A percentile compares a stretch with the other conserved stretches of the same genome.
Evolutionary conservation across 345 rosid genomes (phyloP).

Genomic region (Citrus sp.): DNA sequence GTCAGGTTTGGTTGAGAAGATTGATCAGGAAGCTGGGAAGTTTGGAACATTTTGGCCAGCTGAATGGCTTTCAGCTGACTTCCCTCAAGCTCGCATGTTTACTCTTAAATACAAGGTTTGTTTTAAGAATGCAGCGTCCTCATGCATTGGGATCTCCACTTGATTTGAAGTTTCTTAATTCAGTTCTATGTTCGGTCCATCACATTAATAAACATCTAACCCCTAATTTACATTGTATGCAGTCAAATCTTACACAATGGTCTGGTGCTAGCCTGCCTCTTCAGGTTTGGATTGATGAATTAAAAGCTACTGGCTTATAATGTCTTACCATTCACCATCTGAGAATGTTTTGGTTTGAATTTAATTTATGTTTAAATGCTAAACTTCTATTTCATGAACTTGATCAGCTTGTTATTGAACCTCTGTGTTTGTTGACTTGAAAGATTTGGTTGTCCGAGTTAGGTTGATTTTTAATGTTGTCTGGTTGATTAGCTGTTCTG

Average conservation of each 20-base stretch:
- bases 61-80: conserved; percentile 92
- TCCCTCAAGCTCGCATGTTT: conserved; percentile 86
- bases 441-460: background rate
- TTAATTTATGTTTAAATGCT: background rate
- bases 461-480: background rate
- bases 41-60: conserved; percentile 96
- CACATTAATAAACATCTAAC: background rate
- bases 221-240: conserved; percentile 31
- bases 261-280: conserved; percentile 96
- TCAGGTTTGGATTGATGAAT: conserved; percentile 50
- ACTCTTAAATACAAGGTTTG: conserved; percentile 91
- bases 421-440: background rate
- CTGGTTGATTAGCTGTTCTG: background rate
- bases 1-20: conserved; percentile 93
- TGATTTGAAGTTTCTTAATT: background rate
- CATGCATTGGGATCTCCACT: background rate
- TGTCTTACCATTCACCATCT: background rate
- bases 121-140: conserved; percentile 13
- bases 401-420: background rate
- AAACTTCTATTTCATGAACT: background rate
- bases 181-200: conserved; percentile 12
- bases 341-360: background rate
- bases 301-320: background rate
- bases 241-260: conserved; percentile 94
- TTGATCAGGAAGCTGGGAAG: conserved; percentile 99